Conservation (phyloP, 176 grass and related monocot genomes). For the Bonia amplexicaulis region DNA sequence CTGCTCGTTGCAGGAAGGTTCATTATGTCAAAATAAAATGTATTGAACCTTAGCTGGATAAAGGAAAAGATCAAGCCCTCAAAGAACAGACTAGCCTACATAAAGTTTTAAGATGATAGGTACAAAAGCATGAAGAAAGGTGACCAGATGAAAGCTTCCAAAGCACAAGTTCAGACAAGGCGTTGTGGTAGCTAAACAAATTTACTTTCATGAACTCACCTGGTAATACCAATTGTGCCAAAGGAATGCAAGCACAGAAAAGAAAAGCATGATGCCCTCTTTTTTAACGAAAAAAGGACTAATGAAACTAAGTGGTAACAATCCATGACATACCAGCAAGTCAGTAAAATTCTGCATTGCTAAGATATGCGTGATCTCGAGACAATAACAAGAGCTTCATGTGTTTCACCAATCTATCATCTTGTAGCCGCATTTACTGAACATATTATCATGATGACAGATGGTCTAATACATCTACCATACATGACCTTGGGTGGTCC, state of each 20-base stretch:
- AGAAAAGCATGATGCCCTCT: not conserved
- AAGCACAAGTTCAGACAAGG: not conserved
- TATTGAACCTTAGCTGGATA: not conserved
- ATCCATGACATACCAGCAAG: not conserved
- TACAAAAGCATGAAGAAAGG: not conserved
- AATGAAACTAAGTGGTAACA: not conserved
- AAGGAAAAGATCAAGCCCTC: not conserved
- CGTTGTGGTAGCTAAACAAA: not conserved
- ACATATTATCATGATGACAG: not conserved
- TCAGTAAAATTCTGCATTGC: not conserved
- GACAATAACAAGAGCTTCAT: not conserved
- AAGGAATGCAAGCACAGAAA: not conserved
- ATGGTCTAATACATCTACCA: not conserved
- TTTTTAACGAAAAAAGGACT: not conserved
- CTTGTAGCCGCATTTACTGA: not conserved
- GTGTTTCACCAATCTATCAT: not conserved
- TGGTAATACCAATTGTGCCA: not conserved
- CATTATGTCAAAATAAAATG: slow-evolving; percentile 15
- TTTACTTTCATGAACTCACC: not conserved
- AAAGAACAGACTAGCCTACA: not conserved
- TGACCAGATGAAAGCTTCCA: not conserved
- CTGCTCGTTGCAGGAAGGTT: slow-evolving; percentile 27
- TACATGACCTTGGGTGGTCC: not conserved
- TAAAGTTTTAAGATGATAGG: not conserved
- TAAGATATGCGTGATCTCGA: not conserved